phyloP scores from a whole-genome alignment of 2,329 filamentous ascomycete species.

The Aschersonia sp. region DNA sequence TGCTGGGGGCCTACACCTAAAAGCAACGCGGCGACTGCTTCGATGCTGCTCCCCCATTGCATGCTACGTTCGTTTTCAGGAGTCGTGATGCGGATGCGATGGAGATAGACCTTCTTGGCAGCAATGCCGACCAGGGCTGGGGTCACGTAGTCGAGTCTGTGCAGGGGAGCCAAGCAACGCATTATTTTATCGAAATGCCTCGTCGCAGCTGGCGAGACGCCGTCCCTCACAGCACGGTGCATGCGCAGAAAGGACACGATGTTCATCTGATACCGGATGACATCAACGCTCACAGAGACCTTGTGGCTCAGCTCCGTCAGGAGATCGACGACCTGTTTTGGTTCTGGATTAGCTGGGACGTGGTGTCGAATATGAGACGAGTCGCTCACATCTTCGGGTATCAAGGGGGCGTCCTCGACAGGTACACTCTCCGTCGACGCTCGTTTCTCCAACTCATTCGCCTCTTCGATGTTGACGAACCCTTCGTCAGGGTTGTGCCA shows the following conservation, averaged over 20 bases:
- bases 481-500: constrained; percentile 62
- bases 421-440: constrained; percentile 22
- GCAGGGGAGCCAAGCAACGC: constrained; percentile 65
- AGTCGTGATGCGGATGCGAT: constrained; percentile 59
- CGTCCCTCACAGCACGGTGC: constrained; percentile 69
- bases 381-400: constrained; percentile 27
- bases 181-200: constrained; percentile 59
- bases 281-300: constrained; percentile 58
- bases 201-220: constrained; percentile 66
- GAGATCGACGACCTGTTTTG: constrained; percentile 35
- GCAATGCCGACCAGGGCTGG: constrained; percentile 75
- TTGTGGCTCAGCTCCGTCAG: constrained; percentile 43
- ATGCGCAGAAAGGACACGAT: constrained; percentile 75
- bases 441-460: constrained; percentile 17
- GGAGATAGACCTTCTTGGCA: constrained; percentile 73
- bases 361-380: not conserved
- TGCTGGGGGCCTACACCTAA: constrained; percentile 46
- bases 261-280: constrained; percentile 76
- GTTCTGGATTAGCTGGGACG: constrained; percentile 4
- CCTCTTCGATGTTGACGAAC: constrained; percentile 60
- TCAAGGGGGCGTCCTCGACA: constrained; percentile 10
- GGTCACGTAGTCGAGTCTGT: constrained; percentile 66
- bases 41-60: constrained; percentile 77
- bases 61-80: constrained; percentile 70
- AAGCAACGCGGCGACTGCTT: constrained; percentile 53